These are phyloP conservation scores for Penicillium manginii DNA, from an alignment of 495 filamentous ascomycete genomes.

Conservation along the genomic window DNA sequence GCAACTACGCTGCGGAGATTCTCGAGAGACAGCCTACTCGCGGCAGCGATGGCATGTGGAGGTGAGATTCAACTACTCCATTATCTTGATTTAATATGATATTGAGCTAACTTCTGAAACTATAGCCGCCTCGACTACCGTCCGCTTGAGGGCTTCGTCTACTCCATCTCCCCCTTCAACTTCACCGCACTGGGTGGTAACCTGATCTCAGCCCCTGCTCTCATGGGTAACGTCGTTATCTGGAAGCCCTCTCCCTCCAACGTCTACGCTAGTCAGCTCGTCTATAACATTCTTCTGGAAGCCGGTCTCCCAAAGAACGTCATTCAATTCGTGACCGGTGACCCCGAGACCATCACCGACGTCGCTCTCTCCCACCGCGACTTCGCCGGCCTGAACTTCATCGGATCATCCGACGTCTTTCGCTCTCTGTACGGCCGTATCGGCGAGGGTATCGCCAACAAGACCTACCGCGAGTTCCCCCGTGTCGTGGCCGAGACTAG, in stretches of 20 bases:
- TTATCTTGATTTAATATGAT: not conserved
- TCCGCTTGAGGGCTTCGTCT: conserved; percentile 85
- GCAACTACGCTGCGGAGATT: conserved; percentile 74
- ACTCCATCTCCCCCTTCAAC: conserved; percentile 86
- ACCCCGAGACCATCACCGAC: conserved; percentile 73
- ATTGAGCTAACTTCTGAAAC: not conserved
- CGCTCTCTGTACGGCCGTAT: conserved; percentile 73
- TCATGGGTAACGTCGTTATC: conserved; percentile 85
- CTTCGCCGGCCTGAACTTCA: conserved; percentile 80
- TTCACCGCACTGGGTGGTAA: conserved; percentile 87
- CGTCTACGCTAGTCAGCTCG: conserved; percentile 71
- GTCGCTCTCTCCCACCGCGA: conserved; percentile 68
- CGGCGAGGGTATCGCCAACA: conserved; percentile 67
- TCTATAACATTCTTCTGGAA: conserved; percentile 87
- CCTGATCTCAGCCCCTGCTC: conserved; percentile 69
- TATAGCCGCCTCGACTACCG: conserved; percentile 72
- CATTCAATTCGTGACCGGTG: conserved; percentile 81
- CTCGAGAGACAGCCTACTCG: conserved; percentile 73
- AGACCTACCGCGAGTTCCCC: conserved; percentile 73
- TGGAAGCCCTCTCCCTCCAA: conserved; percentile 87
- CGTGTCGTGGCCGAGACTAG: conserved; percentile 85
- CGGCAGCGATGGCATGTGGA: conserved; percentile 67
- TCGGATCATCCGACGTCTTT: conserved; percentile 82
- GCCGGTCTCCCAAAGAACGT: conserved; percentile 79
- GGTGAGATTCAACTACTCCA: conserved; percentile 36